Percentiles rank a stretch among this genome's conserved stretches.
Conservation (phyloP, 23 red algal genomes). For the Gracilaria vermiculophylla region DNA sequence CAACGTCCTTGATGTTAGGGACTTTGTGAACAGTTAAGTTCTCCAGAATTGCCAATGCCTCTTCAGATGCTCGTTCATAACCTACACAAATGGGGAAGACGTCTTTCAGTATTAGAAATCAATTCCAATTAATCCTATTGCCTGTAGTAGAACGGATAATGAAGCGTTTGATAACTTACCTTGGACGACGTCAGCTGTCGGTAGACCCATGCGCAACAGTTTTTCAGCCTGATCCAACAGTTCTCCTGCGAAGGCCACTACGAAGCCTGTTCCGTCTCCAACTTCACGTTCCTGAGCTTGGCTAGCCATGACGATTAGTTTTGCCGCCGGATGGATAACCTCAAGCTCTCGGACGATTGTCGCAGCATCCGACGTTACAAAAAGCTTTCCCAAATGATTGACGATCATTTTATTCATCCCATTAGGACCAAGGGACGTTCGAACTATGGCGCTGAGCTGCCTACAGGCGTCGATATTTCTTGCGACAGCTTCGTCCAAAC, state of each 20-base stretch:
- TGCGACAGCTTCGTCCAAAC: slow-evolving; percentile 87
- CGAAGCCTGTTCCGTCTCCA: slow-evolving; percentile 93
- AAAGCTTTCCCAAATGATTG: slow-evolving; percentile 89
- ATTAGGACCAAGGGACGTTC: slow-evolving; percentile 85
- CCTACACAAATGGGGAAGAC: not conserved
- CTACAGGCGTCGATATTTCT: slow-evolving; percentile 98
- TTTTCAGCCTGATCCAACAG: slow-evolving; percentile 86
- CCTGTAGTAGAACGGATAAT: not conserved
- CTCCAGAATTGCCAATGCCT: slow-evolving; percentile 70
- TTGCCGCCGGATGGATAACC: slow-evolving; percentile 98
- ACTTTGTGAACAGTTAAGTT: slow-evolving; percentile 58
- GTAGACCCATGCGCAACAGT: slow-evolving; percentile 84
- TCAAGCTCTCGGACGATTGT: slow-evolving; percentile 98
- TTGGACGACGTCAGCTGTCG: slow-evolving; percentile 91
- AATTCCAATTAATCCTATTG: not conserved
- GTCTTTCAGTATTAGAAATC: not conserved
- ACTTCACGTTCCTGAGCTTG: slow-evolving; percentile 92
- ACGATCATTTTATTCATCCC: slow-evolving; percentile 95
- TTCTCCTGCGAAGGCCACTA: slow-evolving; percentile 88
- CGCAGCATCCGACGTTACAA: slow-evolving; percentile 98
- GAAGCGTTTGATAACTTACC: slow-evolving; percentile 32
- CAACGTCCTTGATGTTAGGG: slow-evolving; percentile 40
- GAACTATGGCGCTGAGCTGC: slow-evolving; percentile 85
- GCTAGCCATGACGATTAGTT: slow-evolving; percentile 91
- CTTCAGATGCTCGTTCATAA: slow-evolving; percentile 76